Evolutionary conservation across 495 filamentous ascomycete species (phyloP).

Genomic region (Aspergillus incahuasiensis): DNA sequence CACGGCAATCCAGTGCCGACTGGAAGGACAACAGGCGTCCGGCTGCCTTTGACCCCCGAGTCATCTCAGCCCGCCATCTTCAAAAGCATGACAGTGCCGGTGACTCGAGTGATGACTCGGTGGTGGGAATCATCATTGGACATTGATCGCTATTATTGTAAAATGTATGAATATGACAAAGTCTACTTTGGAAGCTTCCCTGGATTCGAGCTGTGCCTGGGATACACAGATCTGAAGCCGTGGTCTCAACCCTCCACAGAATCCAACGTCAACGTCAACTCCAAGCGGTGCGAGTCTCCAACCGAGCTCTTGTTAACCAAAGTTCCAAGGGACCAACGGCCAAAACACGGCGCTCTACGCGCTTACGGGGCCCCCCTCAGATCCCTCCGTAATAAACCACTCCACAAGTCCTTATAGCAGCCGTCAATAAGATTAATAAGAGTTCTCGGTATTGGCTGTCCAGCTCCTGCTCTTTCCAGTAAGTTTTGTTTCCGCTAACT

Average conservation of each 20-base stretch:
- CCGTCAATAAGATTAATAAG: neutral
- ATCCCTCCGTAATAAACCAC: neutral
- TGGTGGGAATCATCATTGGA: too few species aligned
- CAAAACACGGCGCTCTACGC: slow-evolving; percentile 12
- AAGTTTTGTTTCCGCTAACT: neutral
- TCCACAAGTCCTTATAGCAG: neutral
- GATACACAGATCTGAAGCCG: too few species aligned
- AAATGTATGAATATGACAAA: too few species aligned
- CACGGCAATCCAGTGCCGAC: slow-evolving; percentile 13
- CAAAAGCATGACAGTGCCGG: neutral
- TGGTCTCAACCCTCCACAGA: too few species aligned
- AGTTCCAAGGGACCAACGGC: too few species aligned
- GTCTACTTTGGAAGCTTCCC: too few species aligned
- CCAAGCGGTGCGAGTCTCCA: neutral
- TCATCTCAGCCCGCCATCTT: neutral
- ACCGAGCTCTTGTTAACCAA: neutral
- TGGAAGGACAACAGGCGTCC: neutral
- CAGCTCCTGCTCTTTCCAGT: slow-evolving; percentile 5
- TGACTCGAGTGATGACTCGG: too few species aligned
- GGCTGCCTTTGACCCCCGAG: neutral
- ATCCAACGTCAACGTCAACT: neutral
- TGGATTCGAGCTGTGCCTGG: too few species aligned
- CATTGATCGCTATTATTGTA: too few species aligned
- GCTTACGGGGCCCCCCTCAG: neutral
- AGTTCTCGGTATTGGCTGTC: slow-evolving; percentile 11